phyloP scores from a whole-genome alignment of 352 stramenopile species.

The Blastocystis sp. region DNA sequence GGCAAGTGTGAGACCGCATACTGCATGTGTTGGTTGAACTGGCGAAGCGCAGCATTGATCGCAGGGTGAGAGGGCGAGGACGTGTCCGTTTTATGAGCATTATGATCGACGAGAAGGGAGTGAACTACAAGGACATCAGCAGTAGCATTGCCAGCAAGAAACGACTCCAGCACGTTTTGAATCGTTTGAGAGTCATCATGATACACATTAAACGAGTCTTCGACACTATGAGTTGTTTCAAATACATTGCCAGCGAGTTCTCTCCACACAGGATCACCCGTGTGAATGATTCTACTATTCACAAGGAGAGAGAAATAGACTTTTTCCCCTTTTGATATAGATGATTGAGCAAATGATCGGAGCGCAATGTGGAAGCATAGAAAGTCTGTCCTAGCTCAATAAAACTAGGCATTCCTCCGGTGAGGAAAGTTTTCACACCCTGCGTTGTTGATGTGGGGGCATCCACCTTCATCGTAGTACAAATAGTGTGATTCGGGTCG shows the following conservation, averaged over 20 bases:
- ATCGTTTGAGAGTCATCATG: constrained; percentile 23
- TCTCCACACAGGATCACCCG: constrained; percentile 47
- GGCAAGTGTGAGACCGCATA: neutral
- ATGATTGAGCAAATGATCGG: constrained; percentile 17
- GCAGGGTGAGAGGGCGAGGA: neutral
- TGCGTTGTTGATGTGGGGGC: constrained; percentile 47
- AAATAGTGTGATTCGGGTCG: constrained; percentile 28
- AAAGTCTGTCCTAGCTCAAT: constrained; percentile 48
- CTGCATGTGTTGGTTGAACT: constrained; percentile 28
- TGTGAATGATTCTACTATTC: constrained; percentile 15
- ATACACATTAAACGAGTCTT: constrained; percentile 53
- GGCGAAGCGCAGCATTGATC: neutral
- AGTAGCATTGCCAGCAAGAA: neutral
- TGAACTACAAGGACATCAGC: constrained; percentile 31
- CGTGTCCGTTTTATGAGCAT: constrained; percentile 22
- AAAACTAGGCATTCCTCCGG: neutral
- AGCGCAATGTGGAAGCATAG: neutral
- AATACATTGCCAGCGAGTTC: constrained; percentile 30
- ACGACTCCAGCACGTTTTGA: neutral
- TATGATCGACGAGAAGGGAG: constrained; percentile 47
- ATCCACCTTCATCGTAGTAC: constrained; percentile 29
- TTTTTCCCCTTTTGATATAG: neutral
- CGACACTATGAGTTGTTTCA: neutral
- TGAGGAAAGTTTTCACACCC: constrained; percentile 47
- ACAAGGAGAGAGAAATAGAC: neutral